Percentiles rank a stretch among this genome's conserved stretches.
Evolutionary conservation across 176 grass and related monocot genomes (phyloP).

Genomic region (Avena sativa): DNA sequence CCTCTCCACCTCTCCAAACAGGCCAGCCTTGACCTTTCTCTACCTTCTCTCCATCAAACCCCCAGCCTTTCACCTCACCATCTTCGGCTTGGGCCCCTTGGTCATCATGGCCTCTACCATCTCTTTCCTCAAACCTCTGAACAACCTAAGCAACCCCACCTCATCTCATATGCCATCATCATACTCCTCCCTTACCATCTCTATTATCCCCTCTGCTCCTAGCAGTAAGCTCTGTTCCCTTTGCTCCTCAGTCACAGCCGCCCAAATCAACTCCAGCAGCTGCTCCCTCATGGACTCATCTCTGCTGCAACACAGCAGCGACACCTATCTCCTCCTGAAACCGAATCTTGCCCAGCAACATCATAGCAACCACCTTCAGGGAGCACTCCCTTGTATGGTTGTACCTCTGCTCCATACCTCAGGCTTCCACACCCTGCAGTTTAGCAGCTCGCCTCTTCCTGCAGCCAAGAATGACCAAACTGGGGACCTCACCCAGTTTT

Average conservation of each 20-base stretch:
- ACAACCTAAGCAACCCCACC: too few species aligned
- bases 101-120: too few species aligned
- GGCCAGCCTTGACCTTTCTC: too few species aligned
- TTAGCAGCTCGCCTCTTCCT: background rate
- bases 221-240: background rate
- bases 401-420: background rate
- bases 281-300: background rate
- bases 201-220: background rate
- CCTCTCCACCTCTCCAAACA: too few species aligned
- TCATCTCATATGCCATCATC: too few species aligned
- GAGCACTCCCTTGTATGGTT: background rate
- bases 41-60: too few species aligned
- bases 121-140: too few species aligned
- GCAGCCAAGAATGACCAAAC: too few species aligned
- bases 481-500: too few species aligned
- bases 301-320: background rate
- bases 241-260: background rate
- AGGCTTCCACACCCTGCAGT: background rate
- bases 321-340: background rate
- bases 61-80: too few species aligned
- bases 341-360: background rate
- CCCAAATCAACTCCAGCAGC: background rate
- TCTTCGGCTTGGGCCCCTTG: too few species aligned
- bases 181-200: background rate
- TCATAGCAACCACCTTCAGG: background rate